Conservation (phyloP, 495 filamentous ascomycete species). For the Clavariopsis aquatica region DNA sequence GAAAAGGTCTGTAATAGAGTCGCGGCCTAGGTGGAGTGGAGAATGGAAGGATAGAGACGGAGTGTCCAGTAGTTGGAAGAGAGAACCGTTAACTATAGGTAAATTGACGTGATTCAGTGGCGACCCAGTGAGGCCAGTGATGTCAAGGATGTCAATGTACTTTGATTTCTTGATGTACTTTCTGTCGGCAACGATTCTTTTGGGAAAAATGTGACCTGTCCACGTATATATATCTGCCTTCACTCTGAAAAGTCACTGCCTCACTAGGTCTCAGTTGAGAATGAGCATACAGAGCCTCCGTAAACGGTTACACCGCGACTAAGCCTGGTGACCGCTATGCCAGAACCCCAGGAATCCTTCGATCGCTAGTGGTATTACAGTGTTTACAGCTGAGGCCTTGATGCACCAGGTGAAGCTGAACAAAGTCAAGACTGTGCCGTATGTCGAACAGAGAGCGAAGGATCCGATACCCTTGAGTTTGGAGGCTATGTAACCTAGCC, state of each 20-base stretch:
- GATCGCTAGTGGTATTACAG: not conserved
- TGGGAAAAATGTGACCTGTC: not conserved
- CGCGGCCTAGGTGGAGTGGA: not conserved
- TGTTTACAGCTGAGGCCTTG: not conserved
- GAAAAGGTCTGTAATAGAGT: not conserved
- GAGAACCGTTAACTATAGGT: not conserved
- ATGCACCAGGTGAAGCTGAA: not conserved
- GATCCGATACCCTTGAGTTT: slow-evolving; percentile 1
- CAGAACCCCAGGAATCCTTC: slow-evolving; percentile 10
- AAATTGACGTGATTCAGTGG: not conserved
- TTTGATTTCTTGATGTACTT: not conserved
- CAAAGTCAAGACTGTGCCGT: slow-evolving; percentile 14
- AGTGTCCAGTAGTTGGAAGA: not conserved
- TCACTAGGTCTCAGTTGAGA: slow-evolving; percentile 11
- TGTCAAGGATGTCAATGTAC: not conserved
- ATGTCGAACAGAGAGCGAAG: slow-evolving; percentile 9
- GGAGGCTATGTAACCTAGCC: slow-evolving; percentile 24
- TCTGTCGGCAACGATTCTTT: slow-evolving; percentile 1
- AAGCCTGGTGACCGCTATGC: not conserved
- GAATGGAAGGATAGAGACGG: not conserved
- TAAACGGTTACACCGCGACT: not conserved
- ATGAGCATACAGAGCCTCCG: not conserved
- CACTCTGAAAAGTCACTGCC: slow-evolving; percentile 15
- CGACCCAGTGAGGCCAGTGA: not conserved
- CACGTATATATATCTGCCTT: slow-evolving; percentile 20